A percentile compares a stretch with the other conserved stretches of the same genome.
Evolutionary conservation across 116 monocot species (phyloP).

Genomic region (Phalaenopsis hybrid): DNA sequence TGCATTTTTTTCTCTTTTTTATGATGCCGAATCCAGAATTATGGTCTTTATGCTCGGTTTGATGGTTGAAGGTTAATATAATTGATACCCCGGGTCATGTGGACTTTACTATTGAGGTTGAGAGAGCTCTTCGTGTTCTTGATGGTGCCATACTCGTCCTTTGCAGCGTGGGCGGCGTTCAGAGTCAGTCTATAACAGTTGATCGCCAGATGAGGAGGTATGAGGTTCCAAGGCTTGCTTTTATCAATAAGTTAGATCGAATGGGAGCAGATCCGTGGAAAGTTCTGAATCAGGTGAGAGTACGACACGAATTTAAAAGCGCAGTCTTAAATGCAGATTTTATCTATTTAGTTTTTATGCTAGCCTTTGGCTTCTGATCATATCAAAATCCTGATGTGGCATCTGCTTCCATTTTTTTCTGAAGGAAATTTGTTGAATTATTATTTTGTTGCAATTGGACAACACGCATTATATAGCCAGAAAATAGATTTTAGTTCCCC

Average conservation of each 20-base stretch:
- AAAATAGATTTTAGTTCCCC: background rate
- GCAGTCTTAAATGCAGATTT: background rate
- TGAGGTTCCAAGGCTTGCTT: conserved; percentile 89
- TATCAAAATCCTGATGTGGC: background rate
- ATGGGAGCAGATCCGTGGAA: conserved; percentile 99
- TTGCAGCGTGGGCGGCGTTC: conserved; percentile 98
- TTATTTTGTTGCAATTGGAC: background rate
- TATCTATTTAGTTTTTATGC: background rate
- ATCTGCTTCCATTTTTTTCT: background rate
- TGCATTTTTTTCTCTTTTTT: background rate
- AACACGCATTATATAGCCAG: background rate
- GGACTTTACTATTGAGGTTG: conserved; percentile 98
- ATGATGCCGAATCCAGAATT: background rate
- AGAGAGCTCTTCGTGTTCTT: conserved; percentile 92
- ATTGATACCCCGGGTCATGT: conserved; percentile 99
- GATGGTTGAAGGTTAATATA: conserved; percentile 77
- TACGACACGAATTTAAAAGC: background rate
- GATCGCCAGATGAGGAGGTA: conserved; percentile 99
- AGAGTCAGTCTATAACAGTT: conserved; percentile 96
- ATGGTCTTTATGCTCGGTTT: background rate
- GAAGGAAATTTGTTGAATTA: background rate
- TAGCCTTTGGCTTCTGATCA: background rate
- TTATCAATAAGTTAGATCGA: conserved; percentile 94
- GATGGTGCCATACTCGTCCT: conserved; percentile 98
- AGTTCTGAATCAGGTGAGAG: conserved; percentile 80